Evolutionary conservation across 2,329 filamentous ascomycete genomes (phyloP).

Genomic region (Sporothrix brunneoviolacea): DNA sequence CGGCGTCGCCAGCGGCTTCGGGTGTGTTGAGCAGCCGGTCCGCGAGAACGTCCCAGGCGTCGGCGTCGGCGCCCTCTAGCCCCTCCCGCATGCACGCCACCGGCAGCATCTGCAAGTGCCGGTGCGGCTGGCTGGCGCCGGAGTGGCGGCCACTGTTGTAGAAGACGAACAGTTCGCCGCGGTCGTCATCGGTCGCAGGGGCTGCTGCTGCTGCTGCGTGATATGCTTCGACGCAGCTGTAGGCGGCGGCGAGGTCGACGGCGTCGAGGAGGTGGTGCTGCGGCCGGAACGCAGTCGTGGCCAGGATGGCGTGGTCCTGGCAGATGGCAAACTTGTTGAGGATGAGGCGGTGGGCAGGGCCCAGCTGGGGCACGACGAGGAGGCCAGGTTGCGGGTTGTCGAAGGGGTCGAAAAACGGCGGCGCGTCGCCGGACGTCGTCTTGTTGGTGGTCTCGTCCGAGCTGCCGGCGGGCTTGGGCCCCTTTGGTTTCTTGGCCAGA

Average conservation of each 20-base stretch:
- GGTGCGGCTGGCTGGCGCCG: conserved; percentile 64
- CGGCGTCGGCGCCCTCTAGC: conserved; percentile 25
- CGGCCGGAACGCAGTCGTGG: conserved; percentile 55
- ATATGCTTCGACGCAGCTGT: conserved; percentile 56
- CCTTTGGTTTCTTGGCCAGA: conserved; percentile 60
- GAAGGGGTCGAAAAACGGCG: conserved; percentile 58
- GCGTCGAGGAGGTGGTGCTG: conserved; percentile 58
- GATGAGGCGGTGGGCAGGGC: conserved; percentile 51
- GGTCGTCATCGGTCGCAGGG: no score
- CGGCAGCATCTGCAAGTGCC: conserved; percentile 66
- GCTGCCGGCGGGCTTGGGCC: conserved; percentile 16
- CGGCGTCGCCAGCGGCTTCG: neutral
- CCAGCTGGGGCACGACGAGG: conserved; percentile 42
- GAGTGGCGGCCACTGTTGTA: conserved; percentile 65
- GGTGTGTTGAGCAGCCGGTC: conserved; percentile 26
- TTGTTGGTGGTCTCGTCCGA: neutral
- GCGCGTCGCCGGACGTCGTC: no score
- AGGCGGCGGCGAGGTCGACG: conserved; percentile 54
- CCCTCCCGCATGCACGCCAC: conserved; percentile 56
- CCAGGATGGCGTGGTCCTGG: conserved; percentile 64
- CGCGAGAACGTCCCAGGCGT: conserved; percentile 45
- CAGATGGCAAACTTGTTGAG: conserved; percentile 72
- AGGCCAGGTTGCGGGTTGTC: conserved; percentile 50
- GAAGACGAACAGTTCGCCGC: conserved; percentile 53
- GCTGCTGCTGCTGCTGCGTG: conserved; percentile 16